Percentiles rank a stretch among this genome's conserved stretches.
Conservation (phyloP, 495 filamentous ascomycete species). For the Staphylotrichum longicolle region DNA sequence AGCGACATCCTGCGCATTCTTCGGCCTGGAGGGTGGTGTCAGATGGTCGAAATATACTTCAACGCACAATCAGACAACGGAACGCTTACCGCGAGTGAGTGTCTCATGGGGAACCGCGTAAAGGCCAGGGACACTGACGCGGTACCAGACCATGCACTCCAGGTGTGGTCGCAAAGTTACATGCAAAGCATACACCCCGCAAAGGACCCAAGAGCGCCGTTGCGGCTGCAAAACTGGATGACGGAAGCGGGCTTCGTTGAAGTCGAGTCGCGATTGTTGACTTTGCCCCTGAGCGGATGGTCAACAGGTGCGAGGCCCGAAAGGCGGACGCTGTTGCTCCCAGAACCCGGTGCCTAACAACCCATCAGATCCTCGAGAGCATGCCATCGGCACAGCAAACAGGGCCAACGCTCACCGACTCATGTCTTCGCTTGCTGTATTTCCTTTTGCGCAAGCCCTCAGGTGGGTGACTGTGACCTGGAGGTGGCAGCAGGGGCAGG, state of each 20-base stretch:
- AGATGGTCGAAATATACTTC: slow-evolving; percentile 86
- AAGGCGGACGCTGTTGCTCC: background rate
- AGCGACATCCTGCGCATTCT: slow-evolving; percentile 64
- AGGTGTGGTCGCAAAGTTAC: slow-evolving; percentile 70
- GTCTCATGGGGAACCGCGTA: background rate
- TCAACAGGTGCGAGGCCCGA: slow-evolving; percentile 55
- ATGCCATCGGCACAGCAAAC: slow-evolving; percentile 61
- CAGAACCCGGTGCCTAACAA: slow-evolving; percentile 16
- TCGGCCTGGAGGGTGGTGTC: slow-evolving; percentile 73
- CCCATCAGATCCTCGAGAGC: slow-evolving; percentile 56
- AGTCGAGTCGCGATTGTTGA: slow-evolving; percentile 66
- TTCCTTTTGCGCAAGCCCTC: slow-evolving; percentile 54
- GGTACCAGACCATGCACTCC: slow-evolving; percentile 59
- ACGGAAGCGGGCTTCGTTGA: slow-evolving; percentile 68
- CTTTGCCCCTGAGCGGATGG: slow-evolving; percentile 73
- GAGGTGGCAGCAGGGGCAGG: background rate
- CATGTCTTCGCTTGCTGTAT: slow-evolving; percentile 60
- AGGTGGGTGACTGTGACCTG: slow-evolving; percentile 30
- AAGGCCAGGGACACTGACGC: slow-evolving; percentile 12
- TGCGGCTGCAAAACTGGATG: slow-evolving; percentile 62
- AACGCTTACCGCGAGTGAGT: slow-evolving; percentile 61
- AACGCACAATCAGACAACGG: slow-evolving; percentile 91
- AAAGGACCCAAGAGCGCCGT: slow-evolving; percentile 69
- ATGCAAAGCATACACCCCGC: slow-evolving; percentile 61
- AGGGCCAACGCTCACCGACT: slow-evolving; percentile 59